Percentiles rank a stretch among this genome's conserved stretches.
These are phyloP conservation scores for Myochromella boudieri DNA, from an alignment of 768 basidiomycete species.

Conservation along the genomic window DNA sequence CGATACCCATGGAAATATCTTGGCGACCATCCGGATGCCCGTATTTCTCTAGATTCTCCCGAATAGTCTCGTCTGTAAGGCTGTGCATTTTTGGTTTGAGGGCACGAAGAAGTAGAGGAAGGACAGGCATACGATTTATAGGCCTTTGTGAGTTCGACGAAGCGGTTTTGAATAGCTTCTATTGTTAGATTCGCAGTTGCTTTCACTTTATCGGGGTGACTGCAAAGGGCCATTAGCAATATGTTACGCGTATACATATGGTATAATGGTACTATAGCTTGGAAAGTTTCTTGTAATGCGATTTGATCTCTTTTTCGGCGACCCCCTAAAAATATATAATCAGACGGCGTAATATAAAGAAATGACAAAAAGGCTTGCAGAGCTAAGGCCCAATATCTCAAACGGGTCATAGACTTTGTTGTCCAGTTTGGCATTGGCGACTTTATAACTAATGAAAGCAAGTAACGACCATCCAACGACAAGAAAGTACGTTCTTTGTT, in stretches of 20 bases:
- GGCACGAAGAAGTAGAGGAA: too few species aligned
- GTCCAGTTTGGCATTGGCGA: constrained; percentile 54
- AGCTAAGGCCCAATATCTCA: constrained; percentile 80
- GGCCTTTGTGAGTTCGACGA: constrained; percentile 94
- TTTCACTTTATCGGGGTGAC: constrained; percentile 97
- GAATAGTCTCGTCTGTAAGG: constrained; percentile 89
- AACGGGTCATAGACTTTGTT: constrained; percentile 90
- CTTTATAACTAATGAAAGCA: constrained; percentile 66
- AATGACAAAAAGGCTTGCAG: constrained; percentile 44
- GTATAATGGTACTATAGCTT: constrained; percentile 69
- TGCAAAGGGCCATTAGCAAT: constrained; percentile 26
- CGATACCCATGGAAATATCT: constrained; percentile 91
- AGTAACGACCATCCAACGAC: constrained; percentile 74
- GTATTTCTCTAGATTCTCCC: constrained; percentile 85
- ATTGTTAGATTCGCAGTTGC: constrained; percentile 79
- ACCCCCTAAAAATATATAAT: constrained; percentile 45
- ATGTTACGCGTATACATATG: background rate
- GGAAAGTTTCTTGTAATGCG: constrained; percentile 91
- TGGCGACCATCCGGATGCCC: constrained; percentile 98
- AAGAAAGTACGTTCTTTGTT: constrained; percentile 55
- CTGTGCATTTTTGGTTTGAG: constrained; percentile 38
- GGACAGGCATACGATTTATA: constrained; percentile 80
- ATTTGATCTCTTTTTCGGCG: constrained; percentile 91
- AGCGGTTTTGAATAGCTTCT: constrained; percentile 82
- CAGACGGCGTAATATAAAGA: background rate